Conservation (phyloP, 2,329 filamentous ascomycete species). For the Graphilbum fragrans region DNA sequence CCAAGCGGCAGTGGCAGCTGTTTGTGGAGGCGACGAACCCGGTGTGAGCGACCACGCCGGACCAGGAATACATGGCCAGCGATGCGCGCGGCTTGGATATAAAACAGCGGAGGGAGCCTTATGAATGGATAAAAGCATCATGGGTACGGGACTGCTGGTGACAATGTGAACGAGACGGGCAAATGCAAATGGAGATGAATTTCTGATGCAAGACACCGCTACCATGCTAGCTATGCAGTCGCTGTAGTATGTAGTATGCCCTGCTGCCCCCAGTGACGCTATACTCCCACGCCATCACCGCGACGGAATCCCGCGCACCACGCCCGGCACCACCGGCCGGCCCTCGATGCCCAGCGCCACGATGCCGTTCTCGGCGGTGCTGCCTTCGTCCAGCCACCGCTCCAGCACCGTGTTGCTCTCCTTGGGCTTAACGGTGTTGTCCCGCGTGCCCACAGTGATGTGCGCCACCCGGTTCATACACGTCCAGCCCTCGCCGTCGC, state of each 20-base stretch:
- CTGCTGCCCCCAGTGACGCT: background rate
- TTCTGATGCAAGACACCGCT: too few species aligned
- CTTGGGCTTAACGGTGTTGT: conserved; percentile 68
- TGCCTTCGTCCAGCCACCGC: conserved; percentile 55
- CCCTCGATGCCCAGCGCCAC: conserved; percentile 36
- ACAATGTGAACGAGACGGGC: too few species aligned
- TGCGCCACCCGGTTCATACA: conserved; percentile 73
- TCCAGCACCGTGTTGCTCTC: conserved; percentile 82
- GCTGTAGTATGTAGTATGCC: too few species aligned
- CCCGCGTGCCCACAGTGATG: conserved; percentile 77
- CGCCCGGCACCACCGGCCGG: conserved; percentile 33
- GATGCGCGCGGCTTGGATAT: background rate
- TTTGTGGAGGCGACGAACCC: conserved; percentile 76
- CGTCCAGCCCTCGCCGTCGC: conserved; percentile 35
- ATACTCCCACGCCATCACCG: background rate
- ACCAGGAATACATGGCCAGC: background rate
- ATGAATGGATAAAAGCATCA: background rate
- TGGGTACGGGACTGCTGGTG: too few species aligned
- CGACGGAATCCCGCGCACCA: conserved; percentile 34
- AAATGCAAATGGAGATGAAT: background rate
- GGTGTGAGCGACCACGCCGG: background rate
- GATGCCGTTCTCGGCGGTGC: conserved; percentile 29
- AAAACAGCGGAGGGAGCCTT: conserved; percentile 3
- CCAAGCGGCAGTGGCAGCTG: conserved; percentile 68
- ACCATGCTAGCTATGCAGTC: too few species aligned